Conservation (phyloP, 768 basidiomycete species). For the Termitomyces bulborhizus region DNA sequence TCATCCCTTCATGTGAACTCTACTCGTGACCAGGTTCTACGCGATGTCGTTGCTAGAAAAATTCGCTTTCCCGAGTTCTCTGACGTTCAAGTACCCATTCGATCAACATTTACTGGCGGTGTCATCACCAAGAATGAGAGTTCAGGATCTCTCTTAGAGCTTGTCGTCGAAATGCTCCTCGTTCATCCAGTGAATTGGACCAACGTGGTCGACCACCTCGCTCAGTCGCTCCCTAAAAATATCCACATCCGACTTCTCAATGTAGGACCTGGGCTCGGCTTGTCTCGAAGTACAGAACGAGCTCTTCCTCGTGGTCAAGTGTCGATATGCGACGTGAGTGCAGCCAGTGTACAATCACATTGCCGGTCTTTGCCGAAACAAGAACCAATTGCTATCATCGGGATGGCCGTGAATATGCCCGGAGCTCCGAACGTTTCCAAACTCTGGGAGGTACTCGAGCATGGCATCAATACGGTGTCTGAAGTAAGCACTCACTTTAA, state of each 20-base stretch:
- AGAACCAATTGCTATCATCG: constrained; percentile 62
- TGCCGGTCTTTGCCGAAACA: constrained; percentile 20
- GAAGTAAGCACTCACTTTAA: constrained; percentile 33
- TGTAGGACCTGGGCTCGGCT: constrained; percentile 40
- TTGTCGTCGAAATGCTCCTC: constrained; percentile 44
- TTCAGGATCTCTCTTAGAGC: constrained; percentile 29
- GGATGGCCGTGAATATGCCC: constrained; percentile 61
- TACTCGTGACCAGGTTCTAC: constrained; percentile 34
- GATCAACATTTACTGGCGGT: constrained; percentile 40
- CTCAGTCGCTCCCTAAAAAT: constrained; percentile 15
- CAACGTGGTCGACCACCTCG: constrained; percentile 26
- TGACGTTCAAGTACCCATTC: constrained; percentile 42
- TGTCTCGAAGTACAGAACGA: constrained; percentile 32
- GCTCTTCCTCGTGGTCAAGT: constrained; percentile 18
- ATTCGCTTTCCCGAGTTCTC: constrained; percentile 45
- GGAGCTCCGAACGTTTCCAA: constrained; percentile 40
- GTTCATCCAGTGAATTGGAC: constrained; percentile 50
- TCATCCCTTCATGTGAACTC: constrained; percentile 22
- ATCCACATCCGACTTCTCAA: constrained; percentile 34
- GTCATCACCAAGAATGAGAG: constrained; percentile 18
- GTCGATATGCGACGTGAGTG: constrained; percentile 17
- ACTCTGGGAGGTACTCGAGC: constrained; percentile 56
- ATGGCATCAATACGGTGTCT: constrained; percentile 49
- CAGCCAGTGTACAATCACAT: constrained; percentile 1
- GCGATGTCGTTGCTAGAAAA: constrained; percentile 34